A percentile compares a stretch with the other conserved stretches of the same genome.
phyloP scores from a whole-genome alignment of 768 basidiomycete genomes.

The Peribolospora kevripleyi region DNA sequence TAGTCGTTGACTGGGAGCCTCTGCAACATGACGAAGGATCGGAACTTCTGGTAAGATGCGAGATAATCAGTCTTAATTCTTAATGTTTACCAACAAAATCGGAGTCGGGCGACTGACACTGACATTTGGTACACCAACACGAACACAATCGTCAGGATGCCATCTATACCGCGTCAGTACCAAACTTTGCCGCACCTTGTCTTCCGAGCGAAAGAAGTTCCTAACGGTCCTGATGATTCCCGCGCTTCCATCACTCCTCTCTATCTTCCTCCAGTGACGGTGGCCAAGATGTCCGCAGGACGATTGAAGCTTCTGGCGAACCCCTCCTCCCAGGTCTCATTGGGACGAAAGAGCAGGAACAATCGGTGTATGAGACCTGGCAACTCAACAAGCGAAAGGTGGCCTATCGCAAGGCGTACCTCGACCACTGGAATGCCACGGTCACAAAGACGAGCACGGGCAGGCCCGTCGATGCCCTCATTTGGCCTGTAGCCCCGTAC shows the following conservation, averaged over 20 bases:
- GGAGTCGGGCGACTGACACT: neutral
- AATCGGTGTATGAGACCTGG: too few relatives aligned
- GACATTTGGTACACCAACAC: too few relatives aligned
- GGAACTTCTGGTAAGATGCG: constrained; percentile 22
- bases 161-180: constrained; percentile 2
- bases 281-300: too few relatives aligned
- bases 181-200: too few relatives aligned
- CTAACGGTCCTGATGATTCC: too few relatives aligned
- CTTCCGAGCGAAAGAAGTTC: too few relatives aligned
- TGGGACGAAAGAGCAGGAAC: too few relatives aligned
- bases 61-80: neutral
- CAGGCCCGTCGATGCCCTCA: constrained; percentile 50
- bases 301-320: too few relatives aligned
- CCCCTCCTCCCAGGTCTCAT: too few relatives aligned
- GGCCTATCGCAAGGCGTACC: constrained; percentile 31
- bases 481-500: constrained; percentile 37
- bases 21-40: constrained; percentile 30
- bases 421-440: constrained; percentile 40
- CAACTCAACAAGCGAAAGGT: constrained; percentile 9
- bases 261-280: too few relatives aligned
- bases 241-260: too few relatives aligned
- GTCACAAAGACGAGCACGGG: constrained; percentile 34
- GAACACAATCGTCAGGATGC: neutral
- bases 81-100: too few relatives aligned
- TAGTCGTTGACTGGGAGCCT: constrained; percentile 48